Evolutionary conservation across 306 rosid species (phyloP).

Genomic region (Vigna radiata): DNA sequence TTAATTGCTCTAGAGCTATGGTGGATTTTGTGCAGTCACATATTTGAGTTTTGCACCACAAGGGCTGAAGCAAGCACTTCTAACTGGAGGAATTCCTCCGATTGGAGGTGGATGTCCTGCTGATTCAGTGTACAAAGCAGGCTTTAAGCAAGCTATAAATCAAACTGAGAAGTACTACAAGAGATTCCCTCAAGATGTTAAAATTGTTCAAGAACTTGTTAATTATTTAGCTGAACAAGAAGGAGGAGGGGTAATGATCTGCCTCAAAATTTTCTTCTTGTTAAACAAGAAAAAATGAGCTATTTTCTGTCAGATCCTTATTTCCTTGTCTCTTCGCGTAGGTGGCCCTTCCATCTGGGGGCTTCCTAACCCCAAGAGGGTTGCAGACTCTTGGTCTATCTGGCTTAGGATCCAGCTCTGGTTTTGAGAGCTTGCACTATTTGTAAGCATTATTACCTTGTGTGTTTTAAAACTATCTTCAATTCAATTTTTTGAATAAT

Average conservation of each 20-base stretch:
- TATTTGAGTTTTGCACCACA: conserved; percentile 94
- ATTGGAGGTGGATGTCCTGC: conserved; percentile 80
- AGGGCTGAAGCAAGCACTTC: conserved; percentile 82
- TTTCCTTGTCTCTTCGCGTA: conserved; percentile 46
- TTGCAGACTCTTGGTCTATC: conserved; percentile 86
- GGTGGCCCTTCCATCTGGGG: conserved; percentile 95
- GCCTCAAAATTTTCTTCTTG: conserved; percentile 38
- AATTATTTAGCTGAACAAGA: conserved; percentile 71
- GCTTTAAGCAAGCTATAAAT: conserved; percentile 66
- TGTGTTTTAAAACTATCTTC: conserved; percentile 7
- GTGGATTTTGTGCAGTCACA: conserved; percentile 94
- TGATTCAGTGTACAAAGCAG: conserved; percentile 73
- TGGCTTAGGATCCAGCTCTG: conserved; percentile 77
- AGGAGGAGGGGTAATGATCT: conserved; percentile 79
- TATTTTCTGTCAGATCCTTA: conserved; percentile 27
- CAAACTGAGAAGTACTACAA: conserved; percentile 95
- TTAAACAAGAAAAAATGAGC: conserved; percentile 38
- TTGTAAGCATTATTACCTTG: conserved; percentile 58
- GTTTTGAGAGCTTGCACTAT: conserved; percentile 93
- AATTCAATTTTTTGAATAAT: conserved; percentile 18
- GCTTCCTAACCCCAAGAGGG: conserved; percentile 86
- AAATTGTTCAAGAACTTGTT: conserved; percentile 79
- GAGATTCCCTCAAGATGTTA: conserved; percentile 88
- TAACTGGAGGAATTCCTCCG: conserved; percentile 98
- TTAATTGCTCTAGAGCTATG: conserved; percentile 70